A percentile compares a stretch with the other conserved stretches of the same genome.
These are phyloP conservation scores for Fraxinus xanthoxyloides DNA, from an alignment of 305 asterid species.

Conservation along the genomic window DNA sequence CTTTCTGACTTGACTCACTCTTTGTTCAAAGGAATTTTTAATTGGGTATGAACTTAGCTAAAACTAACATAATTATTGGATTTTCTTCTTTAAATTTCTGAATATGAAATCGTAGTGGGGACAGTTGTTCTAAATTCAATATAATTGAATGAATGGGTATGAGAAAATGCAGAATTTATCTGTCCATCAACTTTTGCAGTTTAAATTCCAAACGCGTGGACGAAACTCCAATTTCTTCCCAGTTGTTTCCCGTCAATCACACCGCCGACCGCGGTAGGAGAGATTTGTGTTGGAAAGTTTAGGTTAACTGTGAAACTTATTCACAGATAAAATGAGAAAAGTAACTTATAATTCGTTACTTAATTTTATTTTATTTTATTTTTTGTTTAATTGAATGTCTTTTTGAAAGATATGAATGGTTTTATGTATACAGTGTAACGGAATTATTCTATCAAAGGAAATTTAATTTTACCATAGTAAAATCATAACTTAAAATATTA, in stretches of 20 bases:
- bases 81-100: neutral
- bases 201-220: constrained; percentile 5
- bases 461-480: neutral
- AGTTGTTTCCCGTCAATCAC: neutral
- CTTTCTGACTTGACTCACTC: neutral
- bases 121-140: neutral
- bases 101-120: neutral
- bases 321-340: neutral
- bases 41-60: neutral
- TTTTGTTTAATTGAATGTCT: neutral
- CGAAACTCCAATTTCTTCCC: neutral
- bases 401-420: neutral
- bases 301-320: neutral
- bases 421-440: too few relatives aligned
- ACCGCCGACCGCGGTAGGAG: neutral
- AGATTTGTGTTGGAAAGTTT: neutral
- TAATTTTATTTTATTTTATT: too few relatives aligned
- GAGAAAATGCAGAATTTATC: neutral
- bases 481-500: neutral
- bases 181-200: neutral
- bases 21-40: neutral
- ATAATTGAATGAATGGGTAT: neutral
- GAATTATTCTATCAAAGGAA: neutral
- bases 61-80: neutral
- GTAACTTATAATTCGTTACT: neutral